These are phyloP conservation scores for Fusarium chaquense DNA, from an alignment of 2,329 filamentous ascomycete species.

Conservation along the genomic window DNA sequence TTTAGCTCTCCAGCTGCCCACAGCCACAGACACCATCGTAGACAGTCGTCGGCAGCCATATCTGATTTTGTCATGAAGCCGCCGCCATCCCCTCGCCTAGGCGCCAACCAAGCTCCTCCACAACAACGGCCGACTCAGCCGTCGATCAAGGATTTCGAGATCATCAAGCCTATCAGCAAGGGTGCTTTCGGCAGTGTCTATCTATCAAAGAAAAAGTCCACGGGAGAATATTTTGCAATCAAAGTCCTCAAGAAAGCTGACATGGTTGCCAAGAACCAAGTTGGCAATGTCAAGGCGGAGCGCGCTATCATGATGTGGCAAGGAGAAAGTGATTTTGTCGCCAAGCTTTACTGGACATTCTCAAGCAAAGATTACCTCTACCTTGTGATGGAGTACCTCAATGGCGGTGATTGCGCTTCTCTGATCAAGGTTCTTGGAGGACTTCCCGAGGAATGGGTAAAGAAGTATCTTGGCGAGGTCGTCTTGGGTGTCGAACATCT, in stretches of 20 bases:
- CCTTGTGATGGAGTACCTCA: constrained; percentile 98
- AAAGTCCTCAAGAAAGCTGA: constrained; percentile 99
- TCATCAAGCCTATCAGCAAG: constrained; percentile 99
- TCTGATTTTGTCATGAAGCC: constrained; percentile 75
- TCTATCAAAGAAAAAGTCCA: constrained; percentile 97
- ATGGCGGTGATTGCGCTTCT: constrained; percentile 96
- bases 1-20: constrained; percentile 79
- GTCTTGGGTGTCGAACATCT: constrained; percentile 97
- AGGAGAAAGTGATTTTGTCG: constrained; percentile 98
- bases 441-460: constrained; percentile 95
- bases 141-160: constrained; percentile 99
- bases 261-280: constrained; percentile 99
- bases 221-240: constrained; percentile 97
- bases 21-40: constrained; percentile 76
- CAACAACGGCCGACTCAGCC: constrained; percentile 90
- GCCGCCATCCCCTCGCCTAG: constrained; percentile 85
- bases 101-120: constrained; percentile 79
- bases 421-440: constrained; percentile 94
- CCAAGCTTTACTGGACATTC: constrained; percentile 99
- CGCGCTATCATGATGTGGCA: constrained; percentile 99
- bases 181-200: constrained; percentile 99
- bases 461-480: constrained; percentile 96
- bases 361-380: constrained; percentile 99
- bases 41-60: constrained; percentile 91
- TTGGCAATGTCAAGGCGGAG: constrained; percentile 98